Conservation (phyloP, 2,329 filamentous ascomycete genomes). For the Neurospora sp. region DNA sequence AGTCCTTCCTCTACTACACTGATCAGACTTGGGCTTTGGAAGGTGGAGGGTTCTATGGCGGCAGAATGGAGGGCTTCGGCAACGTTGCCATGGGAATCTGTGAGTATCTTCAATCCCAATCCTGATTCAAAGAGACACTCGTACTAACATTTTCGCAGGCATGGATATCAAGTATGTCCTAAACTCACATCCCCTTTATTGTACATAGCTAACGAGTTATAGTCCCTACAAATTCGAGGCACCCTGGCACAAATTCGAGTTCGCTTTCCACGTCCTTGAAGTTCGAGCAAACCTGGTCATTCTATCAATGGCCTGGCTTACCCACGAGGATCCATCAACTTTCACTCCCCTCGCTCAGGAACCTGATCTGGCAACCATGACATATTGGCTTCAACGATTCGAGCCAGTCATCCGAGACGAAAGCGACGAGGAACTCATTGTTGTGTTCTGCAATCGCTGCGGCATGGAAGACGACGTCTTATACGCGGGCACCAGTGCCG, state of each 20-base stretch:
- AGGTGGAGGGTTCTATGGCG: constrained; percentile 41
- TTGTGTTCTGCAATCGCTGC: constrained; percentile 53
- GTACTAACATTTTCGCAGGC: constrained; percentile 17
- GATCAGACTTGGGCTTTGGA: constrained; percentile 54
- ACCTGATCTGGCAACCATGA: constrained; percentile 53
- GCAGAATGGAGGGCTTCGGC: constrained; percentile 36
- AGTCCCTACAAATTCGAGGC: constrained; percentile 42
- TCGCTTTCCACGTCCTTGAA: constrained; percentile 45
- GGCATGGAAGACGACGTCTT: constrained; percentile 48
- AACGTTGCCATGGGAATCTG: constrained; percentile 48
- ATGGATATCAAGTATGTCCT: constrained; percentile 50
- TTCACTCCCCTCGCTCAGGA: constrained; percentile 31
- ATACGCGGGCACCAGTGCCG: constrained; percentile 55
- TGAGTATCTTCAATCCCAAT: constrained; percentile 5
- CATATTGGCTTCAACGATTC: constrained; percentile 55
- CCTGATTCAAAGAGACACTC: not conserved
- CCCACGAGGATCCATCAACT: constrained; percentile 33
- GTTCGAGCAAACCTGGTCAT: constrained; percentile 50
- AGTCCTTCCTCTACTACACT: constrained; percentile 47
- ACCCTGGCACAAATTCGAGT: constrained; percentile 36
- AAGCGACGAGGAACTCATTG: constrained; percentile 40
- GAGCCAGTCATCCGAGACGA: constrained; percentile 40
- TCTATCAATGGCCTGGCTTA: constrained; percentile 57
- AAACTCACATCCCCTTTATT: not conserved
- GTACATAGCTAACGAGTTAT: constrained; percentile 1